phyloP scores from a whole-genome alignment of 1,284 basidiomycete genomes.

The Puccinia polysora region DNA sequence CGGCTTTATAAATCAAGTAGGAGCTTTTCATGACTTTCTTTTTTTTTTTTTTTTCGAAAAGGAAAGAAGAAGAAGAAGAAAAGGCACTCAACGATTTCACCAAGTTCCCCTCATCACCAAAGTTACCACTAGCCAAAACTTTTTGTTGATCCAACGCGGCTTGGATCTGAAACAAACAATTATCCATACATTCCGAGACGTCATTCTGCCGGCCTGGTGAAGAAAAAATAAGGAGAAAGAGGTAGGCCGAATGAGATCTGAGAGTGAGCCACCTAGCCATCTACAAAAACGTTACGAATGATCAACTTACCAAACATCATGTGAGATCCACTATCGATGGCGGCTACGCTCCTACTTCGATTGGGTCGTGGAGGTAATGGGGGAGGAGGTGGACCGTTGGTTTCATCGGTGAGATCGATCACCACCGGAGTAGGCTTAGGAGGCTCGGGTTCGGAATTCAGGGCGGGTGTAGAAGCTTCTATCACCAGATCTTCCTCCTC shows the following conservation, averaged over 20 bases:
- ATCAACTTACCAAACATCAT: constrained; percentile 75
- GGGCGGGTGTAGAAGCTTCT: background rate
- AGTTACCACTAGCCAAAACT: constrained; percentile 55
- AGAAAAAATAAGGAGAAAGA: background rate
- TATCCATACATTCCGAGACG: constrained; percentile 97
- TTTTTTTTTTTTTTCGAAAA: background rate
- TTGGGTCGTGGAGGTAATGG: constrained; percentile 33
- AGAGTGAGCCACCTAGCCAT: background rate
- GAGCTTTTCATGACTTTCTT: background rate
- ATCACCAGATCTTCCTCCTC: constrained; percentile 3
- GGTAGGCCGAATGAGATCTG: constrained; percentile 23
- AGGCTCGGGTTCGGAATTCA: background rate
- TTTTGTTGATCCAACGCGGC: constrained; percentile 67
- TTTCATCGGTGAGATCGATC: constrained; percentile 37
- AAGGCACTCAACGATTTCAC: constrained; percentile 65
- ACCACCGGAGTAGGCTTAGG: background rate
- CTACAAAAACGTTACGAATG: constrained; percentile 16
- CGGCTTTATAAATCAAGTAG: background rate
- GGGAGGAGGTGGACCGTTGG: constrained; percentile 9
- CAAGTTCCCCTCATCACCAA: constrained; percentile 60
- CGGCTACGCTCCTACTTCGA: constrained; percentile 46
- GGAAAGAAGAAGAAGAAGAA: background rate
- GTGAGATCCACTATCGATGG: constrained; percentile 61
- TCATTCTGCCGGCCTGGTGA: constrained; percentile 93
- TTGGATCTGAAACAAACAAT: constrained; percentile 97